Conservation (phyloP, 2,329 filamentous ascomycete genomes). For the Xylariaceae sp. region DNA sequence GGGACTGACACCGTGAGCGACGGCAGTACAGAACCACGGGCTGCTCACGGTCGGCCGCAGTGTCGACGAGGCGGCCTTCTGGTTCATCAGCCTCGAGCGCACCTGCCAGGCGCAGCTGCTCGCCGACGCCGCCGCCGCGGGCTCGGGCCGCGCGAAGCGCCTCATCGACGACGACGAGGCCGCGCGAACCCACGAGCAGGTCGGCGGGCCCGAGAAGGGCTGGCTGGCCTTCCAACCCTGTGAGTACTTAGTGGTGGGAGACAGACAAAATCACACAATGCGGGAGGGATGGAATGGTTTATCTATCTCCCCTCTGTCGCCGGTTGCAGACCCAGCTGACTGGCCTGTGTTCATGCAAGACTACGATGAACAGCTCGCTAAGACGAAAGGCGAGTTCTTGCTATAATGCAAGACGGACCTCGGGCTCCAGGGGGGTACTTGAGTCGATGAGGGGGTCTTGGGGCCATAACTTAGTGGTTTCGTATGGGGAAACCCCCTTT, state of each 20-base stretch:
- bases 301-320: not conserved
- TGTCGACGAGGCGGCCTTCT: conserved; percentile 58
- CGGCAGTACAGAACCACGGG: conserved; percentile 55
- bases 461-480: too few species aligned
- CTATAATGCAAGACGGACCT: conserved; percentile 9
- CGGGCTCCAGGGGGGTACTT: too few species aligned
- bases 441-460: too few species aligned
- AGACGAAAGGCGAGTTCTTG: conserved; percentile 14
- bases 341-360: conserved; percentile 6
- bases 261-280: too few species aligned
- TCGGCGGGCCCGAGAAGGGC: conserved; percentile 23
- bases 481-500: too few species aligned
- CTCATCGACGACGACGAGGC: conserved; percentile 22
- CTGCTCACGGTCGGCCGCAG: conserved; percentile 26
- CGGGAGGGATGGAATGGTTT: not conserved
- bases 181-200: conserved; percentile 1
- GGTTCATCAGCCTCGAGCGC: conserved; percentile 54
- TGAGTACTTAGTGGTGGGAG: conserved; percentile 1
- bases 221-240: conserved; percentile 24
- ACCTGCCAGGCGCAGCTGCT: conserved; percentile 43
- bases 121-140: conserved; percentile 39
- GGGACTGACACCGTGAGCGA: too few species aligned
- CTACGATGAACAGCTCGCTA: conserved; percentile 14
- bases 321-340: not conserved
- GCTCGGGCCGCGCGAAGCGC: conserved; percentile 16